Base-by-base conservation (phyloP, 768 basidiomycete genomes). In the Xerocomus brunneocitrinus region DNA sequence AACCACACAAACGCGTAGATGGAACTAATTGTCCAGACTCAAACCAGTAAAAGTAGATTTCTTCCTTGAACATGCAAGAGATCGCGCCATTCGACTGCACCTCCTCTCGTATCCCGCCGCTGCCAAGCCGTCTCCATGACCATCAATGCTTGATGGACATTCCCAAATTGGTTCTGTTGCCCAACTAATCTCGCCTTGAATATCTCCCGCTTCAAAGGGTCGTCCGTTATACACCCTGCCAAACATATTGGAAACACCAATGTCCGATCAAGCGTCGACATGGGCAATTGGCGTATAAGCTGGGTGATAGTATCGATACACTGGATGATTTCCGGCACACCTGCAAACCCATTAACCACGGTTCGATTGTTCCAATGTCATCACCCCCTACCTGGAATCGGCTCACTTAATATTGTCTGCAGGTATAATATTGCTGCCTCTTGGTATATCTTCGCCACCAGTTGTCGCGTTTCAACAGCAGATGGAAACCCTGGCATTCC, bases 241-340 rank as follows among this genome's bases (percentile, higher is more conserved):
- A 92, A 73, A 65, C 82, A 85, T 51, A 89, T 77, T 28, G 89
- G 88, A 69, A 90, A 85, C 22, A 88, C 73, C 39, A 90, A 68
- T 8, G 79, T 76, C 52, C 86, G 80, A 67, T 92, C 89, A 40
- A 81, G 68, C 53, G 79, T 74, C 14, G 83, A 82, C 39, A 80
- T 69, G 27, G 77, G 78, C 49, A 89, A 65, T 58, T 78, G 77
- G 52, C 74, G 71, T 50, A 89, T 64, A 22, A 77, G 70, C 42
- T 78, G 78, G 48, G 81, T 71, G 45, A 89, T 77, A 40, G 63
- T 66, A 27, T 79, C 78, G 30, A 87, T 81, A 8, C 79, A 81
- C 38, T 74, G 69, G 50, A 66, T 71, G 58, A 92, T 88, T 67
- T 91, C 89, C 46, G 83, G 78, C 25, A 90, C 84, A 61, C 82